These are phyloP conservation scores for Medicago ruthenica DNA, from an alignment of 306 rosid species.

Conservation along the genomic window DNA sequence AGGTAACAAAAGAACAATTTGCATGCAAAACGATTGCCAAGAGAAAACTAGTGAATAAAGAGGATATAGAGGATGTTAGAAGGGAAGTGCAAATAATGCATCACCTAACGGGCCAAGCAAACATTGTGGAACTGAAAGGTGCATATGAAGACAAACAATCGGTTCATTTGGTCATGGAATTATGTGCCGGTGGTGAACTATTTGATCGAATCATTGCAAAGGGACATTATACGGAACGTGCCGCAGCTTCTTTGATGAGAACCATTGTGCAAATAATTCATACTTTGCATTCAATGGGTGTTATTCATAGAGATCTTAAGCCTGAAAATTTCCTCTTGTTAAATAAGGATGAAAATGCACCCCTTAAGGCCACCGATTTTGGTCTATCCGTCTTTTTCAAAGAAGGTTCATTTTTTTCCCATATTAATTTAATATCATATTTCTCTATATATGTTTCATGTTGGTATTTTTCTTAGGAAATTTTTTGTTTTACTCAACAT, in stretches of 20 bases:
- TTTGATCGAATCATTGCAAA: conserved; percentile 48
- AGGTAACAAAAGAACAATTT: conserved; percentile 63
- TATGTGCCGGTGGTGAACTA: conserved; percentile 48
- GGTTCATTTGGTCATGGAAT: conserved; percentile 49
- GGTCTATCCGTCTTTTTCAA: conserved; percentile 56
- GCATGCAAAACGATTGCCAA: conserved; percentile 96
- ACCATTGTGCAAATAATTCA: conserved; percentile 45
- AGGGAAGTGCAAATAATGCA: conserved; percentile 95
- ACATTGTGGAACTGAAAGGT: conserved; percentile 86
- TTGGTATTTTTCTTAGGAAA: not conserved
- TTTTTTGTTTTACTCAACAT: too few relatives aligned
- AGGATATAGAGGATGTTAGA: conserved; percentile 89
- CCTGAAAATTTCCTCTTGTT: conserved; percentile 62
- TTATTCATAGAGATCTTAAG: conserved; percentile 62
- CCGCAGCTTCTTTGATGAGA: conserved; percentile 49
- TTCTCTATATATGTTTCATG: not conserved
- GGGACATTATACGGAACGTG: conserved; percentile 49
- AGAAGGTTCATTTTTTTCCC: conserved; percentile 44
- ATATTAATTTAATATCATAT: not conserved
- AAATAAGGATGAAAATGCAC: conserved; percentile 46
- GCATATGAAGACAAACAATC: conserved; percentile 48
- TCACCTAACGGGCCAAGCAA: conserved; percentile 80
- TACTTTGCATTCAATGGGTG: conserved; percentile 48
- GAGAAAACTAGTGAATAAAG: conserved; percentile 79
- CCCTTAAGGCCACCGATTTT: conserved; percentile 59